Evolutionary conservation across 2,329 filamentous ascomycete genomes (phyloP), one percentile per base, ranked within the genome.

Genomic region (Leptographium lundbergii): DNA sequence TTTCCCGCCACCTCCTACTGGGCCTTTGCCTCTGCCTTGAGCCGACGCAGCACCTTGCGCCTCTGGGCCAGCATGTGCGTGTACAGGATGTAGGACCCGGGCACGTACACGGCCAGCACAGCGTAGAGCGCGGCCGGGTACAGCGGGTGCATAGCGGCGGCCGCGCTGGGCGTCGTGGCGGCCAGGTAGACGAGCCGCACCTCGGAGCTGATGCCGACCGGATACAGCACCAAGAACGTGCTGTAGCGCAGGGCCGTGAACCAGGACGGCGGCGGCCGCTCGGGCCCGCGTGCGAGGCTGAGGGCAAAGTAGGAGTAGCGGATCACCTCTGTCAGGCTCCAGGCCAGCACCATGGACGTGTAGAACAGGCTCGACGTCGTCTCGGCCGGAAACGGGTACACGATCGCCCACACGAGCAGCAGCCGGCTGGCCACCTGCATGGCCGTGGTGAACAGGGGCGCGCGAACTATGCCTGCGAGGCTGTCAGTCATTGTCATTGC

Each of bases 11-110:
- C 2, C 53, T 50, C 58, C 61, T 64, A 77, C 65, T 75, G 70
- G 13, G 66, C 66, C 61, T 74, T 74, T 69, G 24, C 56, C 64
- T 75, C 67, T 32, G 70, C 66, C 72, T 80, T 81, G 68, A 84
- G 81, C 48, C 78, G 81, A 58, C 82, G 81, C 75, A 90, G 76
- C 58, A 92, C 82, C 80, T 90, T 95, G 65, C 82, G 80, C 66
- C 92, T 80, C 79, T 99, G 94, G 62, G 80, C 79, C 78, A 97
- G 89, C 94, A 99, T 97, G 73, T 99, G 88, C 25, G 88, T 90
- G 70, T 94, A 97, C 60, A 97, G 74, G 59, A 95, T 81, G 67
- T 94, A 95, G 4, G 88, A 68, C 75, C 89, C 87, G 61, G 62
- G 65, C 51, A 66, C 60, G 60, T 67, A 67, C 36, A 65, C 57